Evolutionary conservation across 2,329 filamentous ascomycete species (phyloP), one percentile per base, ranked within the genome.

Genomic region (Aspergillus ustus): DNA sequence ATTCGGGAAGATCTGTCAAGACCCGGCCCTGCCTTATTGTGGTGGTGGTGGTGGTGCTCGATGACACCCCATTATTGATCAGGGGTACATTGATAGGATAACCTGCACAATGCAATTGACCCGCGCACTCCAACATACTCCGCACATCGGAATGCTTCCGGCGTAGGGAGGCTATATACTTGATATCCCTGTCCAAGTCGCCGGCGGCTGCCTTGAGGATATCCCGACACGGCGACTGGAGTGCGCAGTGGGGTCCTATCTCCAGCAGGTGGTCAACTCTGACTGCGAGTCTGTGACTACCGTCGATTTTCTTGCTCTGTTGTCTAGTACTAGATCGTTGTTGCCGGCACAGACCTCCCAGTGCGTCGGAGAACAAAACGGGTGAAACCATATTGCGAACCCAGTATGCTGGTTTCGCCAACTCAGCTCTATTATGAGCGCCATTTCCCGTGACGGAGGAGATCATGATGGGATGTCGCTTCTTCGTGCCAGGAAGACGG

Each of bases 1-100:
- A 66, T 2, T 34, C 29, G 15, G 64, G 62, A 7, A 66, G 34
- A 48, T 64, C 54, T 29, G 28, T 40, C 34, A 40, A 40, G 34
- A 40, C 19, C 7, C 29, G 40, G 5, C 40, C 6, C 50, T 40
- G 50, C 7, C 34, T 52, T n/a, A n/a, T n/a, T n/a, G n/a, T n/a
- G n/a, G n/a, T n/a, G n/a, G n/a, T n/a, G n/a, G n/a, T n/a, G n/a
- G n/a, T n/a, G 4, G 50, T 4, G 51, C 19, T 40, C 34, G 34
- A 40, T n/a, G n/a, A n/a, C n/a, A n/a, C n/a, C 9, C 34, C 34
- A 15, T 40, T 40, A 15, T 40, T 40, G 34, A 15, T 11, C 34
- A 17, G 34, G 11, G 34, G 15, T 40, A 40, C 8, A 11, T 40
- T 13, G 2, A 40, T 15, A 40, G 34, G 34, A 40, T 19, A 43